These are phyloP conservation scores for Plectosphaerella sp. DNA, from an alignment of 2,329 filamentous ascomycete species.

Conservation along the genomic window DNA sequence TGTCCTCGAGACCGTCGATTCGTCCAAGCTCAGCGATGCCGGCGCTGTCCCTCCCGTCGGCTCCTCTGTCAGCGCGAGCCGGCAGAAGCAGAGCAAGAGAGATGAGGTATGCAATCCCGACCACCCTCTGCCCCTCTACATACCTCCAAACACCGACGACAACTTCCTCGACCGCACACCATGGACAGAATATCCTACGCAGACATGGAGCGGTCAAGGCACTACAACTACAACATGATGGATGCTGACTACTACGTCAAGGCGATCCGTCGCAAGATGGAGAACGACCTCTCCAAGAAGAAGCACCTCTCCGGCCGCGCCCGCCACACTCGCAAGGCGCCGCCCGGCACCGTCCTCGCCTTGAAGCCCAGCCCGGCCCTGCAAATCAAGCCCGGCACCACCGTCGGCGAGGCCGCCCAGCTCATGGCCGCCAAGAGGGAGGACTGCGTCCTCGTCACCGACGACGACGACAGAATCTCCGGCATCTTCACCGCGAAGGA, in stretches of 20 bases:
- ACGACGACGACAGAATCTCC: conserved; percentile 95
- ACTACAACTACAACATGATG: conserved; percentile 11
- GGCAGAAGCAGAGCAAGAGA: conserved; percentile 93
- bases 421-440: conserved; percentile 98
- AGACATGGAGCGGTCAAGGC: conserved; percentile 11
- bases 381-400: conserved; percentile 94
- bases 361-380: conserved; percentile 92
- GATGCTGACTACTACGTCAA: conserved; percentile 38
- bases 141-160: background rate
- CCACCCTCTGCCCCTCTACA: conserved; percentile 1
- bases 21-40: conserved; percentile 46
- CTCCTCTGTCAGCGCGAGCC: conserved; percentile 83
- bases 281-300: conserved; percentile 97
- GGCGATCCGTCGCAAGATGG: conserved; percentile 96
- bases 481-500: conserved; percentile 99
- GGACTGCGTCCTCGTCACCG: conserved; percentile 95
- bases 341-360: conserved; percentile 91
- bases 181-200: conserved; percentile 11
- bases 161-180: background rate
- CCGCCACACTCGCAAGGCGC: conserved; percentile 85
- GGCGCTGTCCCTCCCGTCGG: conserved; percentile 24
- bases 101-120: conserved; percentile 61
- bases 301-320: conserved; percentile 75
- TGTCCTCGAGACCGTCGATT: conserved; percentile 54
- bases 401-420: conserved; percentile 93